A percentile compares a stretch with the other conserved stretches of the same genome.
These are phyloP conservation scores for Saccharum officinarum DNA, from an alignment of 176 grass and related monocot genomes.

Conservation along the genomic window DNA sequence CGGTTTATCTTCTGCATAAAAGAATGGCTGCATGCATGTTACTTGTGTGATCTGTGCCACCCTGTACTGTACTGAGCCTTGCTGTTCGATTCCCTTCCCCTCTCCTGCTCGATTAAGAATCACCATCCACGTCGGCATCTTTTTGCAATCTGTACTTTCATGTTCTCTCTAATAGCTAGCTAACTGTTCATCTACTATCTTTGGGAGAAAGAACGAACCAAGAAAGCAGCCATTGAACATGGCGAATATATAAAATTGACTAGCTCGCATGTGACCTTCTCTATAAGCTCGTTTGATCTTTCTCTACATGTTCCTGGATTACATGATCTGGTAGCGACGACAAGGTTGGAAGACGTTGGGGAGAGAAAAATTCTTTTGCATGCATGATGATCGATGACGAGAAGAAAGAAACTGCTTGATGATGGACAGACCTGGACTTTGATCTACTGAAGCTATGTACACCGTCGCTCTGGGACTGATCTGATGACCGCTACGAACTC, in stretches of 20 bases:
- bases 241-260: not conserved
- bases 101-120: slow-evolving; percentile 35
- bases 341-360: not conserved
- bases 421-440: slow-evolving; percentile 21
- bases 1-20: slow-evolving; percentile 16
- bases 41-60: slow-evolving; percentile 42
- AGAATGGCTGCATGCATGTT: slow-evolving; percentile 46
- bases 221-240: not conserved
- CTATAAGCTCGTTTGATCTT: slow-evolving; percentile 35
- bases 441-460: slow-evolving; percentile 47
- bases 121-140: slow-evolving; percentile 12
- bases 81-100: slow-evolving; percentile 39
- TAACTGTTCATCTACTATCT: not conserved
- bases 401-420: not conserved
- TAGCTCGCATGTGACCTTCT: slow-evolving; percentile 26
- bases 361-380: slow-evolving; percentile 3
- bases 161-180: not conserved
- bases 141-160: not conserved
- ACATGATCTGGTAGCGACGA: slow-evolving; percentile 30
- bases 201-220: not conserved
- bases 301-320: slow-evolving; percentile 43
- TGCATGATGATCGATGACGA: not conserved
- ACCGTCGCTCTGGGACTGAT: not conserved
- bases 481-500: slow-evolving; percentile 5
- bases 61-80: slow-evolving; percentile 38